Base-by-base conservation (phyloP, 805 yeast genomes). In the Myxozyma neotropica region DNA sequence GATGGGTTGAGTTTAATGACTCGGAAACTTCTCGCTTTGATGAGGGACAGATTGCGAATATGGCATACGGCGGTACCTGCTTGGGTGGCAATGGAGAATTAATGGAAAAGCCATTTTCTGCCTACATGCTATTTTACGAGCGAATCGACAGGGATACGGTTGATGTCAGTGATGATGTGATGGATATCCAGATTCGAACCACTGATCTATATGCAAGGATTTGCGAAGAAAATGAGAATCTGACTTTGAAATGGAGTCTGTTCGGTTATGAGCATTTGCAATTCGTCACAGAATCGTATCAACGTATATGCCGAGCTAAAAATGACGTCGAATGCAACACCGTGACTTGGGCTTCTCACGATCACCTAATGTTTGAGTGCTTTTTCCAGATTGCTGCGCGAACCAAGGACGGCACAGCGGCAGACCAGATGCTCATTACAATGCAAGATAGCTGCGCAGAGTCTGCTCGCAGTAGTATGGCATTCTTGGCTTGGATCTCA, bases 51-150 rank as follows among this genome's bases (percentile, higher is more conserved):
- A 54, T 61, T 45, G 54, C 44, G 13, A 31, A 38, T 17, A 43
- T 39, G 38, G 60, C 64, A 31, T 61, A 46, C 42, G 65, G 65
- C 17, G 65, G 65, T 3, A 31, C 45, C 7, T 17, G 19, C 24
- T 15, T 40, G 23, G 56, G 52, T 31, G 54, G 15, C 6, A 38
- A 13, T 5, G 53, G 53, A 17, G 55, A 52, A 7, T 24, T 45
- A 17, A n/a, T 54, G 45, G 64, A 59, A 24, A 54, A 48, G 49
- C 59, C 55, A 29, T 61, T 53, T 21, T 58, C 63, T 3, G 65
- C 65, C 6, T 61, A 61, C 36, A 61, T 61, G 65, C 52, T 61
- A n/a, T 61, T 61, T 23, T 61, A 61, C 36, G 64, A 61, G 10
- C 65, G 65, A 10, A 42, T 58, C n/a, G 45, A 38, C 44, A 36